phyloP scores from a whole-genome alignment of 352 stramenopile species.

The Blastocystis sp. region DNA sequence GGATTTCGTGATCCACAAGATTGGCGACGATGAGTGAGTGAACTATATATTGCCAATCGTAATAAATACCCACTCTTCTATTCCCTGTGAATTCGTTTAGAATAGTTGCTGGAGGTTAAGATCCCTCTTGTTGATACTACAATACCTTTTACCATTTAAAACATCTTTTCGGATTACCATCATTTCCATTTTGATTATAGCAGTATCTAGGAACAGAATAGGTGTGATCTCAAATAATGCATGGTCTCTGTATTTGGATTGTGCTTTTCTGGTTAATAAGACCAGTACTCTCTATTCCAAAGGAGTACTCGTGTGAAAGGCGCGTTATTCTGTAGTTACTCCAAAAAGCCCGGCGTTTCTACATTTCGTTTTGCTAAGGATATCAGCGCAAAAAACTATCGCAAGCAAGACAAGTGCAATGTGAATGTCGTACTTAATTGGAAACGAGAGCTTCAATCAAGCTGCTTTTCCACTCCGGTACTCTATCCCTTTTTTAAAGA shows the following conservation, averaged over 20 bases:
- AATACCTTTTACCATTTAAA: too few relatives aligned
- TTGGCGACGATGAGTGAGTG: too few relatives aligned
- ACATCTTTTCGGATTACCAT: too few relatives aligned
- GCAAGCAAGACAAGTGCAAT: slow-evolving; percentile 26
- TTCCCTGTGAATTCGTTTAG: too few relatives aligned
- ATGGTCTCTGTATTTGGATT: background rate
- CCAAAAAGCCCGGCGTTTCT: background rate
- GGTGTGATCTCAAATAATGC: background rate
- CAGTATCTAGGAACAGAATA: too few relatives aligned
- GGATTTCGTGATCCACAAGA: too few relatives aligned
- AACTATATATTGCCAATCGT: too few relatives aligned
- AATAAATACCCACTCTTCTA: too few relatives aligned
- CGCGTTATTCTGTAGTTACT: background rate
- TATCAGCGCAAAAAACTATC: background rate
- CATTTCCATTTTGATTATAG: too few relatives aligned
- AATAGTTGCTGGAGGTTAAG: too few relatives aligned
- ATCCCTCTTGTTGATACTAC: too few relatives aligned
- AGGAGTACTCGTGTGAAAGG: background rate
- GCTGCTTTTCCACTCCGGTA: slow-evolving; percentile 8
- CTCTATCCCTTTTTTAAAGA: background rate
- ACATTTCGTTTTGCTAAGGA: slow-evolving; percentile 7
- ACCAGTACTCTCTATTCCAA: background rate
- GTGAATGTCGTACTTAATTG: slow-evolving; percentile 19
- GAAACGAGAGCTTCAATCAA: slow-evolving; percentile 42
- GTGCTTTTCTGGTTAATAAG: background rate